A percentile compares a stretch with the other conserved stretches of the same genome.
Evolutionary conservation across 768 basidiomycete species (phyloP).

Genomic region (Pleurotus sapidus): DNA sequence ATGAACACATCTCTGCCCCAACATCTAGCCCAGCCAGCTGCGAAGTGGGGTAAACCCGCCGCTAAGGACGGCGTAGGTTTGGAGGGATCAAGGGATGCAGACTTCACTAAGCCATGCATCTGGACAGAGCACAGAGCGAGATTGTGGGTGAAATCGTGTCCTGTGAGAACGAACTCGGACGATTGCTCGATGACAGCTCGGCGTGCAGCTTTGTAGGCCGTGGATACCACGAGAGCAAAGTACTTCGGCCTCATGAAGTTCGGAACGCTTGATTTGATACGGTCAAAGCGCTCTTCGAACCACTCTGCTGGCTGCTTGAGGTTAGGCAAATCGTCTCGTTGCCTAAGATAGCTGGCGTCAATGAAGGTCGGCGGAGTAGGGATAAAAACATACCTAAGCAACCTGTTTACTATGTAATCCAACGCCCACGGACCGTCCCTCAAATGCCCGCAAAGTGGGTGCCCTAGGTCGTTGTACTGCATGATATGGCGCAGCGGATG

Average conservation of each 20-base stretch:
- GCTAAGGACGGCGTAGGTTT: slow-evolving; percentile 79
- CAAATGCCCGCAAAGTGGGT: slow-evolving; percentile 84
- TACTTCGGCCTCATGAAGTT: slow-evolving; percentile 94
- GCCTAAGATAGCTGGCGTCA: slow-evolving; percentile 36
- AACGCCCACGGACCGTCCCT: slow-evolving; percentile 90
- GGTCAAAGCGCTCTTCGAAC: slow-evolving; percentile 86
- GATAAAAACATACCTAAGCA: slow-evolving; percentile 57
- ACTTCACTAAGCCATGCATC: slow-evolving; percentile 89
- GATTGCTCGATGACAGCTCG: slow-evolving; percentile 80
- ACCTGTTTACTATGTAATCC: slow-evolving; percentile 76
- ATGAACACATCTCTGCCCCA: slow-evolving; percentile 98
- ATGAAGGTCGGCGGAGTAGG: background rate
- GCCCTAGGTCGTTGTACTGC: slow-evolving; percentile 89
- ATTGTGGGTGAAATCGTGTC: slow-evolving; percentile 87
- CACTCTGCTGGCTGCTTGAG: slow-evolving; percentile 73
- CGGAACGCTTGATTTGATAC: slow-evolving; percentile 69
- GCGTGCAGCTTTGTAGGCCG: slow-evolving; percentile 91
- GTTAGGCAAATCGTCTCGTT: slow-evolving; percentile 60
- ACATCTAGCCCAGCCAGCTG: slow-evolving; percentile 90
- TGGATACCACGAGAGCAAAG: slow-evolving; percentile 88
- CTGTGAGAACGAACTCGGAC: slow-evolving; percentile 81
- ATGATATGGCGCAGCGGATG: slow-evolving; percentile 80
- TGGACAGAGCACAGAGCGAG: slow-evolving; percentile 83
- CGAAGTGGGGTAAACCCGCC: slow-evolving; percentile 94
- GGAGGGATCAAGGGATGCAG: slow-evolving; percentile 82